Conservation (phyloP, 1,139 yeast genomes). For the Geotrichum europaeum region DNA sequence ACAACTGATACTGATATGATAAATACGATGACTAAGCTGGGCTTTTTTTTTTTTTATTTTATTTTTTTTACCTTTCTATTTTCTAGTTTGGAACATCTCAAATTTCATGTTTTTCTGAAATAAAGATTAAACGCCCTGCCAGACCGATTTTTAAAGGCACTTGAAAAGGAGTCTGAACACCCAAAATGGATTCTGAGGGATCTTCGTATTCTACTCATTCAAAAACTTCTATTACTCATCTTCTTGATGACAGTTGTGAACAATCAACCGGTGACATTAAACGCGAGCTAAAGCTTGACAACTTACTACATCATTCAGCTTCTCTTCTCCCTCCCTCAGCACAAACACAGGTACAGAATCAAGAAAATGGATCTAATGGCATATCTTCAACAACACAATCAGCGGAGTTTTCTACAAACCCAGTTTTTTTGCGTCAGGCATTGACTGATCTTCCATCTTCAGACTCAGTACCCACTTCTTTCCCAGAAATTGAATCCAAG, state of each 20-base stretch:
- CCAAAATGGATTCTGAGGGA: conserved; percentile 2
- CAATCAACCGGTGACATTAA: background rate
- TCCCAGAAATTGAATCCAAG: background rate
- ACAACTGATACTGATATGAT: background rate
- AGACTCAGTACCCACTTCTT: background rate
- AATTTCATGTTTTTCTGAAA: background rate
- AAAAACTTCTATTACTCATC: conserved; percentile 4
- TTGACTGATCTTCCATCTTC: background rate
- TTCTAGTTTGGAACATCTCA: background rate
- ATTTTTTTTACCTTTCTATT: background rate
- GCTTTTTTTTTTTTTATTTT: background rate
- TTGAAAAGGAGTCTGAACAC: background rate
- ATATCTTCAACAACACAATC: background rate
- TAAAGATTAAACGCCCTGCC: background rate
- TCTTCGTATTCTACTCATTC: conserved; percentile 1
- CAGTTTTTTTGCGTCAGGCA: background rate
- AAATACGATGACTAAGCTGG: background rate
- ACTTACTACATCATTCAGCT: background rate
- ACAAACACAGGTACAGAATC: background rate
- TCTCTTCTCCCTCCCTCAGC: background rate
- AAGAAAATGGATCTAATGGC: background rate
- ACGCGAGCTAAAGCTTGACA: background rate
- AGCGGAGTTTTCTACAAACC: background rate
- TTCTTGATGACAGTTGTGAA: background rate
- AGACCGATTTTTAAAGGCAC: background rate